phyloP scores from a whole-genome alignment of 1,284 basidiomycete genomes.

The Rhodotorula sp. region DNA sequence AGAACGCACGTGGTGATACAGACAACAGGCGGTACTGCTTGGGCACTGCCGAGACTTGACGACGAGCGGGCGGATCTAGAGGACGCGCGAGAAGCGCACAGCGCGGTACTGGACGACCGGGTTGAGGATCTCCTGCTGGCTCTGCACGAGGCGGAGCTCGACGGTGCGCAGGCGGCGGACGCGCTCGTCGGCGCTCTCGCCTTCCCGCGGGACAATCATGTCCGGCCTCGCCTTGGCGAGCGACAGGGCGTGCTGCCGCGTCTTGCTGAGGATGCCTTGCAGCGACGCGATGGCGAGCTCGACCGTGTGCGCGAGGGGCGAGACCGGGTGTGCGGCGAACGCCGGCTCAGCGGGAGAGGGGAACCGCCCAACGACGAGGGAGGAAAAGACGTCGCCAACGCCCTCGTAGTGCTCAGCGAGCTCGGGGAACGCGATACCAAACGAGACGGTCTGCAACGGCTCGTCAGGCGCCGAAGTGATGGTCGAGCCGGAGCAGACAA shows the following conservation, averaged over 20 bases:
- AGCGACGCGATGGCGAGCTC: slow-evolving; percentile 73
- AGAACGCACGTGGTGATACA: slow-evolving; percentile 9
- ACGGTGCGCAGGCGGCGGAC: slow-evolving; percentile 79
- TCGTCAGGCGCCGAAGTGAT: slow-evolving; percentile 25
- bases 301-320: slow-evolving; percentile 58
- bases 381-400: slow-evolving; percentile 95
- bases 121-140: slow-evolving; percentile 61
- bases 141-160: slow-evolving; percentile 78
- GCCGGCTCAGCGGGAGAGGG: slow-evolving; percentile 22
- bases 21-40: slow-evolving; percentile 19
- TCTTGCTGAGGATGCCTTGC: slow-evolving; percentile 76
- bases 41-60: not conserved
- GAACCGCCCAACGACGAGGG: slow-evolving; percentile 84
- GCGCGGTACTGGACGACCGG: slow-evolving; percentile 42
- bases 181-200: slow-evolving; percentile 58
- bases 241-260: slow-evolving; percentile 61
- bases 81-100: slow-evolving; percentile 21
- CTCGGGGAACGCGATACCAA: slow-evolving; percentile 72
- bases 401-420: slow-evolving; percentile 93
- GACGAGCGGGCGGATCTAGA: not conserved
- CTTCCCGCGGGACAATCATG: slow-evolving; percentile 34
- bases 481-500: slow-evolving; percentile 77
- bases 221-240: slow-evolving; percentile 56
- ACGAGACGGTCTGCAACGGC: slow-evolving; percentile 53
- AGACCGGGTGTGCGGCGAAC: slow-evolving; percentile 59